These are phyloP conservation scores for Cyclotella atomus DNA, from an alignment of 108 stramenopile genomes.

Conservation along the genomic window DNA sequence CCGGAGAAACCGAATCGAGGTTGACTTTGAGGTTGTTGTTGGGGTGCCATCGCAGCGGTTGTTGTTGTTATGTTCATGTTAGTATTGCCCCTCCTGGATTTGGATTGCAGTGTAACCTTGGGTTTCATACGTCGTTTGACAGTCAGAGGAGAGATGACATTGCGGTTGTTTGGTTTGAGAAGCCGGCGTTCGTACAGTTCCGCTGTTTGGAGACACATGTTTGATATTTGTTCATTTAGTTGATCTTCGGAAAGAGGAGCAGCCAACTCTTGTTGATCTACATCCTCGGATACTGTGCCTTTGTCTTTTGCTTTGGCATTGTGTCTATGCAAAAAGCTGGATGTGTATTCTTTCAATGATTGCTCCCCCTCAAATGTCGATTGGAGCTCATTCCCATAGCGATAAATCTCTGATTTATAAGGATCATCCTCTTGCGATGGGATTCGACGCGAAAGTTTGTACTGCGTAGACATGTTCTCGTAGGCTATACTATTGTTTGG, in stretches of 20 bases:
- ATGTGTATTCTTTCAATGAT: conserved; percentile 30
- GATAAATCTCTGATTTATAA: conserved; percentile 3
- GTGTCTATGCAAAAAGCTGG: conserved; percentile 21
- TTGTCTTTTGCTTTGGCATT: conserved; percentile 1
- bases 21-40: conserved; percentile 23
- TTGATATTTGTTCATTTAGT: conserved; percentile 10
- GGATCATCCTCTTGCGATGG: background rate
- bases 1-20: conserved; percentile 68
- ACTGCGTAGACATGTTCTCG: conserved; percentile 16
- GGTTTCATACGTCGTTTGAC: conserved; percentile 88
- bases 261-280: background rate
- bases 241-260: conserved; percentile 15
- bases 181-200: conserved; percentile 60
- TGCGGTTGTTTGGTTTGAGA: conserved; percentile 64
- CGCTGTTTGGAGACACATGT: conserved; percentile 47
- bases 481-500: background rate
- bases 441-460: background rate
- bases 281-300: background rate
- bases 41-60: background rate
- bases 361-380: background rate
- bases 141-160: conserved; percentile 75
- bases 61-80: too few relatives aligned
- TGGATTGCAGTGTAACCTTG: conserved; percentile 63
- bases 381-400: background rate
- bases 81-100: conserved; percentile 36